phyloP scores from a whole-genome alignment of 345 rosid genomes.

The Tarenaya hassleriana region DNA sequence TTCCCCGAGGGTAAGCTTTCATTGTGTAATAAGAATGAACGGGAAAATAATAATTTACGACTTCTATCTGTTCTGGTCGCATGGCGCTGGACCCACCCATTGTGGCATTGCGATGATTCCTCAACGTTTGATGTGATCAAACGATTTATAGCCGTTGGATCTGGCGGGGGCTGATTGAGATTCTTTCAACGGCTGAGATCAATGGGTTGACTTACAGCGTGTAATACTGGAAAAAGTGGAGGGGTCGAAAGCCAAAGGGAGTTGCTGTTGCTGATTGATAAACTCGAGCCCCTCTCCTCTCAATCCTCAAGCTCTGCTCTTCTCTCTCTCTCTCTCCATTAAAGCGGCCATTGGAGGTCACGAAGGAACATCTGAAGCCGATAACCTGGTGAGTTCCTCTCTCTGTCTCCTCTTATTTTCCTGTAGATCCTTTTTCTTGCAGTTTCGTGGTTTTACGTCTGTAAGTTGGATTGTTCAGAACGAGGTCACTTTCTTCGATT shows the following conservation, averaged over 20 bases:
- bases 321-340: conserved; percentile 12
- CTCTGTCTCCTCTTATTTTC: not conserved
- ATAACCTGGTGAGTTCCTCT: conserved; percentile 8
- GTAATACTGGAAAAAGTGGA: conserved; percentile 18
- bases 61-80: too few relatives aligned
- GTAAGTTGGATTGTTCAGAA: not conserved
- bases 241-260: too few relatives aligned
- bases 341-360: conserved; percentile 25
- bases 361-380: conserved; percentile 12
- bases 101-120: conserved; percentile 18
- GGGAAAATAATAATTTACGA: too few relatives aligned
- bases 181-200: conserved; percentile 19
- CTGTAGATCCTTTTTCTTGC: not conserved
- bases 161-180: not conserved
- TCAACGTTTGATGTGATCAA: conserved; percentile 9
- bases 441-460: conserved; percentile 1
- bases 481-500: not conserved
- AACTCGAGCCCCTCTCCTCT: conserved; percentile 21
- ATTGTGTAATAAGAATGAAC: too few relatives aligned
- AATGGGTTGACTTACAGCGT: conserved; percentile 19
- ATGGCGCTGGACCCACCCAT: conserved; percentile 1
- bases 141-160: conserved; percentile 1
- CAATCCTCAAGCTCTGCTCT: not conserved
- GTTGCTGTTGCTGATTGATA: too few relatives aligned
- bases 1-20: too few relatives aligned